Base-by-base conservation (phyloP, 495 filamentous ascomycete genomes). In the Haplographium delicatum region DNA sequence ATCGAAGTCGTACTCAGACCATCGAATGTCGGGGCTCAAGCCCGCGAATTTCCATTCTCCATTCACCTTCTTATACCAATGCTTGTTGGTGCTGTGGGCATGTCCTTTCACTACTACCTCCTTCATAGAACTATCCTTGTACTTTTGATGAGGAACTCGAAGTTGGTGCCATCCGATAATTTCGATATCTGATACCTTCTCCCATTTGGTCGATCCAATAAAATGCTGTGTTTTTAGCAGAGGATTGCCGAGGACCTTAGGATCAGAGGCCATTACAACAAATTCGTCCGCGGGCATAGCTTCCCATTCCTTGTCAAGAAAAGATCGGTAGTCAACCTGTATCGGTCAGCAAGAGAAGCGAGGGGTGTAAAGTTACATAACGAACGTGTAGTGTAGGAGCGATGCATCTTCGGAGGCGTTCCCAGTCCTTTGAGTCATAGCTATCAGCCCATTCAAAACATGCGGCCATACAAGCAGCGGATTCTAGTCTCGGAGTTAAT, bases 41-140 rank as follows among this genome's bases (percentile, higher is more conserved):
- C 87, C 86, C 1, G 85, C 85, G 66, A 90, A 88, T 69, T 89
- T 91, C 87, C 87, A 90, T 47, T 80, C 78, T 4, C 84, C 84
- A 54, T 87, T 66, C 16, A 88, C 68, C 74, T 85, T 89, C 51
- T 71, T 72, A 65, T 89, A 90, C 65, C 77, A 86, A 62, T 86
- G 81, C 55, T 75, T 75, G 62, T 84, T 86, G 50, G 79, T 80
- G 43, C 75, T 78, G 68, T 91, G 86, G 9, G 76, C 79, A 58
- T 90, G 86, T 49, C 81, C 81, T 71, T 81, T 82, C 63, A 79
- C 71, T 13, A 64, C 66, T 28, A 83, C 81, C 43, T 70, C 63
- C 47, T 58, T 65, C 23, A 30, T 20, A n/a, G 33, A 19, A 8
- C 10, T 13, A 13, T 38, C 44, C 1, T 43, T 42, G 37, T 54